phyloP scores from a whole-genome alignment of 441 rosid genomes.

The Populus hybrid region DNA sequence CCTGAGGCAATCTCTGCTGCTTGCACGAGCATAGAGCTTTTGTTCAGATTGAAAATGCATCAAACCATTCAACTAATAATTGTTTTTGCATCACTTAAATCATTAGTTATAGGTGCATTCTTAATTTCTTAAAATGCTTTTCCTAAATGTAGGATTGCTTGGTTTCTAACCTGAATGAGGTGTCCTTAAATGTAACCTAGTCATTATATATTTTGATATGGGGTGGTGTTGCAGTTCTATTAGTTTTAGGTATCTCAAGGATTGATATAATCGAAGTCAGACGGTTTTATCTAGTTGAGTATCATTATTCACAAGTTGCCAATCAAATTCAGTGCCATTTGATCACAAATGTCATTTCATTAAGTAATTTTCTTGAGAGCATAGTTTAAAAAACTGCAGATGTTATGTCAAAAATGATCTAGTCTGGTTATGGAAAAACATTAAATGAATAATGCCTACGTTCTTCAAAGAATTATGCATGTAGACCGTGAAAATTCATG shows the following conservation, averaged over 20 bases:
- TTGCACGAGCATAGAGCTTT: not conserved
- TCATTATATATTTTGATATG: not conserved
- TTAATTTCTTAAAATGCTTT: not conserved
- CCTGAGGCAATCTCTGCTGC: not conserved
- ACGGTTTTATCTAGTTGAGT: not conserved
- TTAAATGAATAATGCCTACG: conserved; percentile 2
- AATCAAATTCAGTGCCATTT: not conserved
- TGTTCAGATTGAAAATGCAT: not conserved
- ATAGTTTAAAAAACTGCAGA: not conserved
- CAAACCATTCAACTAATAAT: not conserved
- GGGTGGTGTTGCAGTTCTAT: not conserved
- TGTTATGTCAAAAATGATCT: not conserved
- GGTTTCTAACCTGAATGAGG: not conserved
- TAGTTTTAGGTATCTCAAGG: not conserved
- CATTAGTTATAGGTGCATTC: not conserved
- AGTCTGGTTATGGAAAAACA: not conserved
- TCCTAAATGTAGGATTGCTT: not conserved
- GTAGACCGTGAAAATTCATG: not conserved
- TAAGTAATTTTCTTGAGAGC: not conserved
- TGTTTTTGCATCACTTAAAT: not conserved
- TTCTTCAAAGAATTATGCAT: not conserved
- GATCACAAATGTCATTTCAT: not conserved
- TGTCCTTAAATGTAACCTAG: not conserved
- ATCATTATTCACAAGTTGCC: not conserved
- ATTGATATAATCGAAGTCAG: not conserved